These are phyloP conservation scores for Russula abietina DNA, from an alignment of 768 basidiomycete species.

Conservation along the genomic window DNA sequence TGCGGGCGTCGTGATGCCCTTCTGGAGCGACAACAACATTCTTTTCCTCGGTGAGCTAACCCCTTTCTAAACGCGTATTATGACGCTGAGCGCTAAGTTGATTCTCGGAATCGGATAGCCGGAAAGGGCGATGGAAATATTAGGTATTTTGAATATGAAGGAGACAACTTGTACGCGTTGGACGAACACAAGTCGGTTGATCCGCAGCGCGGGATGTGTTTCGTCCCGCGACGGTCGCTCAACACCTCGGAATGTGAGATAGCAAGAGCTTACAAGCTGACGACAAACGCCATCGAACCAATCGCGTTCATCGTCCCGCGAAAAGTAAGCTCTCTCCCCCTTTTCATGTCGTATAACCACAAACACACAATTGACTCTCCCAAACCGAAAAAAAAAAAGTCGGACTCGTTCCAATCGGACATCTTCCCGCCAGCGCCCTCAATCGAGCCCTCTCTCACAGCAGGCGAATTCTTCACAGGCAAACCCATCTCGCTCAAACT, in stretches of 20 bases:
- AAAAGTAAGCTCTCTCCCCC: slow-evolving; percentile 46
- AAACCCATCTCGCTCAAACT: slow-evolving; percentile 75
- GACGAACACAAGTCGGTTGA: slow-evolving; percentile 85
- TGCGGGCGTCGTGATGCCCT: slow-evolving; percentile 93
- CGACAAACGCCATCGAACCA: slow-evolving; percentile 69
- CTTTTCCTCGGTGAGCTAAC: slow-evolving; percentile 70
- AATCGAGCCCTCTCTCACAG: slow-evolving; percentile 67
- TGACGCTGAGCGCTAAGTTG: neutral
- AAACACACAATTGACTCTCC: neutral
- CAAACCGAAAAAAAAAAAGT: slow-evolving; percentile 36
- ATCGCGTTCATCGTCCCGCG: slow-evolving; percentile 94
- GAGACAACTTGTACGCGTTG: slow-evolving; percentile 68
- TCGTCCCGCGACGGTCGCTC: slow-evolving; percentile 88
- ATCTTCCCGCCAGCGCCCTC: slow-evolving; percentile 93
- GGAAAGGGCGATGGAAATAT: slow-evolving; percentile 80
- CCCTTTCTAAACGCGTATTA: too few species aligned
- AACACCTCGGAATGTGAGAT: slow-evolving; percentile 92
- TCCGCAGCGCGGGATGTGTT: slow-evolving; percentile 95
- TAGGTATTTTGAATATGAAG: slow-evolving; percentile 95
- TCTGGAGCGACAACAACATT: slow-evolving; percentile 93
- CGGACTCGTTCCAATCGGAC: slow-evolving; percentile 95
- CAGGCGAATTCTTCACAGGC: slow-evolving; percentile 83
- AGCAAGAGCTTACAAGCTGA: slow-evolving; percentile 87
- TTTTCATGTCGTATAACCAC: neutral
- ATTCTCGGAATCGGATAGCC: neutral